A percentile compares a stretch with the other conserved stretches of the same genome.
Evolutionary conservation across 1,284 basidiomycete species (phyloP).

Genomic region (Cutaneotrichosporon curvatum): DNA sequence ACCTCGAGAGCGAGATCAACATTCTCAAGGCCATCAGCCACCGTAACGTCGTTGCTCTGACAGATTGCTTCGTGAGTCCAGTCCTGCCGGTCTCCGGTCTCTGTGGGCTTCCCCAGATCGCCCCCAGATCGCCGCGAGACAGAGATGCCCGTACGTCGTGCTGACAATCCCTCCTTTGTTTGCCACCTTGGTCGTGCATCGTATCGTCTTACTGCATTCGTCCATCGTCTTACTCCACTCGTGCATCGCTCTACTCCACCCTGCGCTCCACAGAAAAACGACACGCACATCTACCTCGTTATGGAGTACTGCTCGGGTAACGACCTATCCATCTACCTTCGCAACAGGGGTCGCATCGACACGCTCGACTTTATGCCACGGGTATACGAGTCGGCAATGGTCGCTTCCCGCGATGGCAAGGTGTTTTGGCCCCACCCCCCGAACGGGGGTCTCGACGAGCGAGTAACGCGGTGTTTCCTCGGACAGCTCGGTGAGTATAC

Average conservation of each 20-base stretch:
- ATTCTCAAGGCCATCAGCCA: constrained; percentile 93
- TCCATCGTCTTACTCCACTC: no score
- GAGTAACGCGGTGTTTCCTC: constrained; percentile 85
- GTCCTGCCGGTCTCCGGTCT: no score
- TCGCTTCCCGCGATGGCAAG: constrained; percentile 50
- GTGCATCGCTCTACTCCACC: no score
- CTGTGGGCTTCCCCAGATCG: no score
- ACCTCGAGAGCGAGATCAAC: constrained; percentile 93
- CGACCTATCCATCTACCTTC: constrained; percentile 93
- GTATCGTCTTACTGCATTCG: no score
- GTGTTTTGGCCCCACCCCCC: constrained; percentile 85
- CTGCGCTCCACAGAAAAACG: constrained; percentile 89
- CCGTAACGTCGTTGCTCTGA: constrained; percentile 83
- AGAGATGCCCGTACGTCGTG: no score
- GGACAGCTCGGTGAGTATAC: constrained; percentile 77
- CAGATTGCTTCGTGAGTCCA: constrained; percentile 69
- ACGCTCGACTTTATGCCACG: constrained; percentile 71
- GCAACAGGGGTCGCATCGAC: constrained; percentile 79
- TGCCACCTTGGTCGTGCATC: no score
- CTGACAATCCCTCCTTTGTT: no score
- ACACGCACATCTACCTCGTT: constrained; percentile 90
- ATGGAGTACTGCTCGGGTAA: constrained; percentile 97
- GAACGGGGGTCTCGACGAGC: constrained; percentile 82
- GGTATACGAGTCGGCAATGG: constrained; percentile 42
- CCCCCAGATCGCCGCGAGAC: no score